Base-by-base conservation (phyloP, 805 yeast species). In the Phaffomyces thermotolerans region DNA sequence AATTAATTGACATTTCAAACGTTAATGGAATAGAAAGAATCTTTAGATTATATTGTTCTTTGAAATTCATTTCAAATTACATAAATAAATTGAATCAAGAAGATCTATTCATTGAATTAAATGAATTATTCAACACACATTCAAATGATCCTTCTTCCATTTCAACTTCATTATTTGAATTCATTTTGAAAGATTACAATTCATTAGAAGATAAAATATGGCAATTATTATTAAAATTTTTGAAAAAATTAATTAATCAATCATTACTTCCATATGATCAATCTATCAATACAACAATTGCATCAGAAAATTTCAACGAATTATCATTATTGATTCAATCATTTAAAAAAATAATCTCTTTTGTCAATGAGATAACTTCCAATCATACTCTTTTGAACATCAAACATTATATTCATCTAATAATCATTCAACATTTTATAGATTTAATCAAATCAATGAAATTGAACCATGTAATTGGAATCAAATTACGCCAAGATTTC, bases 171-270 rank as follows among this genome's bases (percentile, higher is more conserved):
- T 9, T 69, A 18, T 65, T 67, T 45, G 59, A 59, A 30, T 56
- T 63, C 8, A 55, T 63, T 2, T 20, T 64, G 24, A 46, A 41
- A 2, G 60, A 57, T 9, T 65, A 65, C 39, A 46, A 52, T 15
- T 50, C 41, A 7, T 48, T 65, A 9, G 58, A 63, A 15, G 27
- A 40, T 1, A 61, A 63, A 34, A 59, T 62, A 2, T 60, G 60
- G 45, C 50, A 55, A 4, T 50, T 67, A 0, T 49, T 67, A 8
- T 42, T 57, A 5, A 54, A 53, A 22, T 60, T 71, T 45, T 52
- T 61, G 25, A 49, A 54, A 34, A 64, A 56, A 45, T 38, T 57
- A 6, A 42, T 64, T 14, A 56, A 56, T 25, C 54, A 59, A 14
- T 49, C 66, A 27, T 27, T 27, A 27, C 29, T 10, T 3, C 29